phyloP scores from a whole-genome alignment of 371 early-diverging fungal species.

The Actinomortierella wolfii region DNA sequence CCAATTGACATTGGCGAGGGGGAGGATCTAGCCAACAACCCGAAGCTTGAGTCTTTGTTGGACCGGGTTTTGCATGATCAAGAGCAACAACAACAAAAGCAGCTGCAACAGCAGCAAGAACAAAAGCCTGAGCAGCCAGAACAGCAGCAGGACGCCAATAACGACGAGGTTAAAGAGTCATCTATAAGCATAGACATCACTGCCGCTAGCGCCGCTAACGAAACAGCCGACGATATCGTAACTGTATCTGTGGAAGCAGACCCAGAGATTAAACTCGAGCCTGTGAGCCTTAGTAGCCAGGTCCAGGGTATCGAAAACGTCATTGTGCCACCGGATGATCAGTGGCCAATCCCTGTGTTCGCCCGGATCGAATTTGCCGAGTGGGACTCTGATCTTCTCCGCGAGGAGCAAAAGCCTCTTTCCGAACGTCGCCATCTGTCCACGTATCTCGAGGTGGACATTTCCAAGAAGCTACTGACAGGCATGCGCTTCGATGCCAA shows the following conservation, averaged over 20 bases:
- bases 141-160: no score
- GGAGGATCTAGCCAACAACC: neutral
- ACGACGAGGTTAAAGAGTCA: no score
- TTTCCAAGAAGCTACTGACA: slow-evolving; percentile 19
- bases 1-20: neutral
- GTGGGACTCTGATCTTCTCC: slow-evolving; percentile 5
- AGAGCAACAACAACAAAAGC: neutral
- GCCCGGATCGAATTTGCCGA: neutral
- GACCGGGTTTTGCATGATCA: slow-evolving; percentile 12
- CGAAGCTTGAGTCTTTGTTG: slow-evolving; percentile 18
- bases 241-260: no score
- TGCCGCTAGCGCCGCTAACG: no score
- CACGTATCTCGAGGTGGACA: slow-evolving; percentile 17
- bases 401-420: slow-evolving; percentile 13
- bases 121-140: no score
- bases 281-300: no score
- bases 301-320: slow-evolving; percentile 20
- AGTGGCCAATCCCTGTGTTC: neutral
- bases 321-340: neutral
- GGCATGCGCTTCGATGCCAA: slow-evolving; percentile 19
- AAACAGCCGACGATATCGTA: no score
- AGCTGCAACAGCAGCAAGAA: neutral
- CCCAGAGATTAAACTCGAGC: no score
- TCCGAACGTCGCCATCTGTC: slow-evolving; percentile 18
- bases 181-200: no score